Evolutionary conservation across 2,329 filamentous ascomycete species (phyloP), one percentile per base, ranked within the genome.

Genomic region (Pseudocercospora pini-densiflorae): DNA sequence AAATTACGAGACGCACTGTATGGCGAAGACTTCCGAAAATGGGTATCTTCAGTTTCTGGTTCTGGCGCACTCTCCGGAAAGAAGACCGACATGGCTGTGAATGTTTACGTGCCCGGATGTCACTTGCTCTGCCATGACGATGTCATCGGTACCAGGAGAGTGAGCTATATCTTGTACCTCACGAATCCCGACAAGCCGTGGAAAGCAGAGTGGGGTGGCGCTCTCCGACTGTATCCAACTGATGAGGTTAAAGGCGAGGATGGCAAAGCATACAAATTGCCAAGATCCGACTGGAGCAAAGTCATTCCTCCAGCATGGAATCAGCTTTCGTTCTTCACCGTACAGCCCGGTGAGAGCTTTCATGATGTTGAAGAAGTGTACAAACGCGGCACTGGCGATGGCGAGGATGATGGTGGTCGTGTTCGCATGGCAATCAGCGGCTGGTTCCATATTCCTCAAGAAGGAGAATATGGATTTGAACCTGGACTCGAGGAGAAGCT

Each of bases 31-130:
- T 99, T 99, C 82, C 90, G 95, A 76, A 86, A 92, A 82, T 98
- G 97, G 80, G 88, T 98, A 64, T 92, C 93, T 31, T 85, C 88
- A 62, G 92, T 99, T 75, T 97, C 94, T 14, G 89, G 89, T 66
- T 93, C 93, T 64, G 95, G 95, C 0, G 89, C 92, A 65, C 81
- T 99, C 76, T 97, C 93, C 75, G 95, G 94, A 1, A 88, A 88
- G 79, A 99, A 98, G 85, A 98, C 95, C 19, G 95, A 99, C 80
- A 97, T 99, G 93, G 95, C 95, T 66, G 97, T 99, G 84, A 99
- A 99, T 77, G 90, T 99, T 59, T 99, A 99, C 80, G 97, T 93
- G 0, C 94, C 95, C 5, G 94, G 95, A 47, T 98, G 94, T 77
- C 97, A 96, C 79, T 86, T 99, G 27, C 85, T 99, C 31, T 98